Base-by-base conservation (phyloP, 169 alveolate species). In the Perkinsus chesapeaki region DNA sequence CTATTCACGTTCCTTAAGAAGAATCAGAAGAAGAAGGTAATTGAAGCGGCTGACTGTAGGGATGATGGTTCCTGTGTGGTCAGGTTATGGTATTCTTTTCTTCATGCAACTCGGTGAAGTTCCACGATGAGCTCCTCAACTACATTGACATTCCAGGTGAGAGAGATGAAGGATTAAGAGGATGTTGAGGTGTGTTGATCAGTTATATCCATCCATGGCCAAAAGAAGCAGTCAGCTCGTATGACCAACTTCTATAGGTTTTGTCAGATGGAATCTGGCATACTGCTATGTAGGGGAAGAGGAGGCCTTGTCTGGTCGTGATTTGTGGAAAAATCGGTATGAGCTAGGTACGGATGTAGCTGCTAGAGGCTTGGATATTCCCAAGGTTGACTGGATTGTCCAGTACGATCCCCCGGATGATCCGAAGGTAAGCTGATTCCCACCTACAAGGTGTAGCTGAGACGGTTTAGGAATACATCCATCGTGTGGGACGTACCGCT, bases 351-450 rank as follows among this genome's bases (percentile, higher is more conserved):
- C 99, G 73, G 99, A 99, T 97, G 99, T 99, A 23, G 99, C 99
- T 23, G 99, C 99, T 10, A 98, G 99, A 95, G 99, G 99, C 39
- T 96, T 99, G 39, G 99, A 99, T 95, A 98, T 99, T 37, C 99
- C 99, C 48, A 98, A 98, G 95, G 99, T 99, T 48, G 99, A 99
- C 95, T 99, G 99, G 99, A 99, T 99, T 92, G 98, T 99, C 90
- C 99, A 99, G 96, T 98, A 97, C 94, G 99, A 99, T 94, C 99
- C 99, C 31, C 99, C 99, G 0, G 99, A 99, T 96, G 99, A 99
- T 93, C 99, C 99, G 37, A 98, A 39, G 39, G 39, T 23, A 23
- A 0, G 31, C 31, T 73, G 91, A 39, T 1, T 34, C 47, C 39
- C 91, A 5, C 82, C 31, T 60, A 34, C 37, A 60, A 0, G 82